Evolutionary conservation across 306 rosid species (phyloP).

Genomic region (Dalbergia cochinchinensis): DNA sequence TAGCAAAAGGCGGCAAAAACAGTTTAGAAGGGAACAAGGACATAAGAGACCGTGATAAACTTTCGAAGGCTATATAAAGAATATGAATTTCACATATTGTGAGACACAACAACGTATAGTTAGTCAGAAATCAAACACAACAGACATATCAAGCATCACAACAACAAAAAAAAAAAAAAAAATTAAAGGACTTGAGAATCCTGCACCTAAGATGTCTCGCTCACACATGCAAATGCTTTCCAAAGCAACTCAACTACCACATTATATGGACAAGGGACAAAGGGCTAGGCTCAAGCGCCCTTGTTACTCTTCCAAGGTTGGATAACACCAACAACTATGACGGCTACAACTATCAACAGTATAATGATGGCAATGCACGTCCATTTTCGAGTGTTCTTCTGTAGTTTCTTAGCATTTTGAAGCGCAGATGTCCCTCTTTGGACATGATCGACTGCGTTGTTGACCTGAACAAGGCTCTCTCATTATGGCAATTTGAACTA

Average conservation of each 20-base stretch:
- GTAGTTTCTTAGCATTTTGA: slow-evolving; percentile 88
- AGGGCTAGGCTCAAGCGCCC: slow-evolving; percentile 60
- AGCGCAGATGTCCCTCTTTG: slow-evolving; percentile 83
- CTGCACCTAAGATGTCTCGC: slow-evolving; percentile 40
- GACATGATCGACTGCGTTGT: slow-evolving; percentile 75
- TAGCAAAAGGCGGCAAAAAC: slow-evolving; percentile 33
- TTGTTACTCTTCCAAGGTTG: slow-evolving; percentile 85
- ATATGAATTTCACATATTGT: slow-evolving; percentile 46
- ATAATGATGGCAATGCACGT: slow-evolving; percentile 85
- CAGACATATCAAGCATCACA: slow-evolving; percentile 54
- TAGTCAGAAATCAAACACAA: slow-evolving; percentile 51
- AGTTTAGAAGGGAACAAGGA: slow-evolving; percentile 30
- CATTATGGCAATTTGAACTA: slow-evolving; percentile 55
- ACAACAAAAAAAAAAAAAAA: background rate
- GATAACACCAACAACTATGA: slow-evolving; percentile 75
- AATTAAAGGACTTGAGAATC: slow-evolving; percentile 29
- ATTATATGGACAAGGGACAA: slow-evolving; percentile 53
- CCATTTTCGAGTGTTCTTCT: slow-evolving; percentile 88
- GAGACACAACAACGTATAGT: slow-evolving; percentile 42
- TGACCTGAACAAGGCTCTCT: slow-evolving; percentile 73
- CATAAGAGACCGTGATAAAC: slow-evolving; percentile 31
- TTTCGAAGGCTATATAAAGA: slow-evolving; percentile 47
- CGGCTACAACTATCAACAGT: slow-evolving; percentile 75
- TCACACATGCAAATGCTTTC: slow-evolving; percentile 43
- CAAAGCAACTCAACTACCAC: slow-evolving; percentile 44